Evolutionary conservation across 306 rosid genomes (phyloP).

Genomic region (Cicer yamashitae): DNA sequence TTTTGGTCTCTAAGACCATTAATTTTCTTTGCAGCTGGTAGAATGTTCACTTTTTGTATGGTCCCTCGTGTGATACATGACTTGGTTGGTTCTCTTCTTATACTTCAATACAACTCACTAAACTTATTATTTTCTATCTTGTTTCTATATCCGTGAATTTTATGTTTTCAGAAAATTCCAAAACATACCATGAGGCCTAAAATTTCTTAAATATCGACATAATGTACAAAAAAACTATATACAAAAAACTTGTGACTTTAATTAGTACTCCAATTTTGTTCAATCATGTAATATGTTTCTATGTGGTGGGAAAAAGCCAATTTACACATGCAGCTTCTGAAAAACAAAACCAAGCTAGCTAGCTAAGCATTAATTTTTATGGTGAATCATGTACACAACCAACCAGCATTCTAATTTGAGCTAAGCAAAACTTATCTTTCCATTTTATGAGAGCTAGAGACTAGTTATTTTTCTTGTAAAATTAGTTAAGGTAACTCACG

Average conservation of each 20-base stretch:
- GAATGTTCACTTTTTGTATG: slow-evolving; percentile 41
- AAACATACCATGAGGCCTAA: background rate
- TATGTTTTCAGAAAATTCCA: slow-evolving; percentile 14
- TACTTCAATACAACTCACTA: background rate
- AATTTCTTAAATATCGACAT: background rate
- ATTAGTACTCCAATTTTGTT: slow-evolving; percentile 1
- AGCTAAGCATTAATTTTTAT: slow-evolving; percentile 1
- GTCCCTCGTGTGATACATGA: slow-evolving; percentile 30
- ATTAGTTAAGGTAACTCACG: slow-evolving; percentile 36
- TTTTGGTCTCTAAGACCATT: slow-evolving; percentile 2
- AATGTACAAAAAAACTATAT: no score
- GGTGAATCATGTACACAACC: slow-evolving; percentile 17
- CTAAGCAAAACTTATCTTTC: slow-evolving; percentile 11
- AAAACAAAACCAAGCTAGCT: slow-evolving; percentile 7
- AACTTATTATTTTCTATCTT: slow-evolving; percentile 3
- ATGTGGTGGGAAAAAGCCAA: slow-evolving; percentile 36
- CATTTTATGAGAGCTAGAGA: slow-evolving; percentile 9
- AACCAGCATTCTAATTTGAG: slow-evolving; percentile 37
- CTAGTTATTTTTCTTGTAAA: slow-evolving; percentile 26
- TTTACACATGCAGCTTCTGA: slow-evolving; percentile 20
- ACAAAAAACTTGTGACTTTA: background rate
- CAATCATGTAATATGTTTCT: slow-evolving; percentile 17
- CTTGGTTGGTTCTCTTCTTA: background rate
- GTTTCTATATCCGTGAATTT: background rate
- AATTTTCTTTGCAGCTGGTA: slow-evolving; percentile 10